Evolutionary conservation across 192 early-diverging fungal species (phyloP).

Genomic region (Pilobolus umbonatus): DNA sequence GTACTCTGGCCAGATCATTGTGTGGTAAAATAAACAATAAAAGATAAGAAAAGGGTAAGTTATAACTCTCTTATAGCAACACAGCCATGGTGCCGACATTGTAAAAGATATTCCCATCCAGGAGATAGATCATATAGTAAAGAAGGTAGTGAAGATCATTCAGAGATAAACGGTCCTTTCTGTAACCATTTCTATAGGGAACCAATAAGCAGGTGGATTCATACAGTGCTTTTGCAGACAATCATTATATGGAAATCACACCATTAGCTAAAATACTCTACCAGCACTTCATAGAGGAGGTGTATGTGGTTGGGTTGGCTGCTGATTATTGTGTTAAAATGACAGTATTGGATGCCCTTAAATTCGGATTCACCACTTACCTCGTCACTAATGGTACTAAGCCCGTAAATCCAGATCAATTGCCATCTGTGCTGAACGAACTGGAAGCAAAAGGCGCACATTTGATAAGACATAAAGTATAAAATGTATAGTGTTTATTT

Average conservation of each 20-base stretch:
- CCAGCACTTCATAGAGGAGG: constrained; percentile 12
- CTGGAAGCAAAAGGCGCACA: constrained; percentile 8
- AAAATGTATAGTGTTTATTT: no score
- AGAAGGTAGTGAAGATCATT: constrained; percentile 11
- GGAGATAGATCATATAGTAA: constrained; percentile 4
- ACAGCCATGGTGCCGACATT: constrained; percentile 14
- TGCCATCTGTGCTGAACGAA: background rate
- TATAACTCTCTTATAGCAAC: constrained; percentile 10
- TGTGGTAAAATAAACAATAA: constrained; percentile 20
- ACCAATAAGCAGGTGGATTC: constrained; percentile 26
- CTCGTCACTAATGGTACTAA: constrained; percentile 22
- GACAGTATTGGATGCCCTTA: constrained; percentile 26
- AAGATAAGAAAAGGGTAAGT: background rate
- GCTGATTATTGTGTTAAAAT: constrained; percentile 30
- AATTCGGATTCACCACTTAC: constrained; percentile 29
- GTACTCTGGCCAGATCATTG: constrained; percentile 31
- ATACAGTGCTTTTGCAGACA: constrained; percentile 31
- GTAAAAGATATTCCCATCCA: background rate
- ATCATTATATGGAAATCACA: constrained; percentile 20
- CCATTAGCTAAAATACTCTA: constrained; percentile 21
- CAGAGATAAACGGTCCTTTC: background rate
- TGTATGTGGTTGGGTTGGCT: constrained; percentile 20
- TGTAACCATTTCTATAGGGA: constrained; percentile 8
- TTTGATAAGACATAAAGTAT: no score
- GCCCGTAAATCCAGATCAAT: constrained; percentile 10